Evolutionary conservation across 768 basidiomycete species (phyloP), one percentile per base, ranked within the genome.

Genomic region (Zangia roseola): DNA sequence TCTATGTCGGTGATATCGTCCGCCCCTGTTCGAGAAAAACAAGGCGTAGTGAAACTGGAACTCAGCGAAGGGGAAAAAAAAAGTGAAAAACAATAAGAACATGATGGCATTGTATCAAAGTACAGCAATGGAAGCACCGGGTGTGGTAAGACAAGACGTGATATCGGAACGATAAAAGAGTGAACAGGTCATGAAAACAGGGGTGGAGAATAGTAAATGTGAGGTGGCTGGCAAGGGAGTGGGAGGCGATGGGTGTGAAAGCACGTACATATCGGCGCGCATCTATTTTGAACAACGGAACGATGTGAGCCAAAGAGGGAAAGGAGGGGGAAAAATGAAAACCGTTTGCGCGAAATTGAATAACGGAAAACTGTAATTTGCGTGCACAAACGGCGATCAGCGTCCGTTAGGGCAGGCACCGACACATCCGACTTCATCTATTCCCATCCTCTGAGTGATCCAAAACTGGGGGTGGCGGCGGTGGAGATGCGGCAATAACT

Each of bases 401-500:
- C 45, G 39, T 50, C 50, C 50, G 43, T 50, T 40, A 45, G 40
- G 43, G 35, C 16, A 25, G n/a, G 9, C 12, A 17, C 21, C 37
- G 28, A 43, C 34, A 44, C 16, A 30, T 36, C 31, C 31, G 16
- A 1, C 45, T 26, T 60, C 47, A 60, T 43, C 52, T 31, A 51
- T 17, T 33, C 45, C 36, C 49, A 28, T 56, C 45, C 35, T 58
- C 53, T 14, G 62, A 52, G 33, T 52, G 50, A 44, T 62, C 60
- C 52, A 55, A 55, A 23, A 49, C 23, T 7, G 58, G 50, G 17
- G 31, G 41, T n/a, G 45, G 50, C 26, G 54, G 52, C 14, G 64
- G 61, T 25, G 65, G 64, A 19, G 67, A 60, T n/a, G 59, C 47
- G 21, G 58, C 54, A 16, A 51, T 52, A 26, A 63, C 49, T 36